Base-by-base conservation (phyloP, 73 alveolate genomes). In the Paramecium sexaurelia region DNA sequence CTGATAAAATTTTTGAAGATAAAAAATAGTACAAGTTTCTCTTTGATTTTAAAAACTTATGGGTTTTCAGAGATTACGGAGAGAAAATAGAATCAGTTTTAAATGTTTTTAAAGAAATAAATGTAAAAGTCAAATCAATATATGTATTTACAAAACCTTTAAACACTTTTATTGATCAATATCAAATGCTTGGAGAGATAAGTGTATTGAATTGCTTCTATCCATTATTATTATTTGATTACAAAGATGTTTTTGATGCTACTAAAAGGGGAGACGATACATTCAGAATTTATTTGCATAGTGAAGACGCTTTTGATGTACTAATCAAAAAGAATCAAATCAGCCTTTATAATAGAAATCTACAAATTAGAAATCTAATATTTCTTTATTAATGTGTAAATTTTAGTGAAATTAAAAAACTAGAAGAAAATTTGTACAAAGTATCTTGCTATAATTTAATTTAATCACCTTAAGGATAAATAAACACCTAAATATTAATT, bases 1-100 rank as follows among this genome's bases (percentile, higher is more conserved):
- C 29, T 37, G 75, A 78, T 9, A 78, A 33, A 78, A 39, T 78
- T 11, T 9, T 78, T 17, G 73, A 37, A 41, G 47, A 78, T 24
- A 41, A 78, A 61, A 78, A 78, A 43, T 9, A 39, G 6, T 37
- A 39, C 55, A 78, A 39, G 22, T 22, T 41, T 7, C 20, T 78
- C 6, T 78, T 78, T 43, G 71, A 78, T 26, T 78, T 78, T 11
- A 78, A 78, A 45, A 22, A 17, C 7, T 4, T 78, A 41, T 78
- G 90, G 90, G 29, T 43, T 17, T 78, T 78, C 15, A 78, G 71
- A 43, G 90, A 78, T 24, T 78, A 78, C 10, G 71, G n/a, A 9
- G 90, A 78, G 43, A 43, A 39, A 5, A 2, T 78, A n/a, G 41
- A 41, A 9, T 22, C 24, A 5, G 29, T 78, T 2, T 43, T 78